phyloP scores from a whole-genome alignment of 2,329 filamentous ascomycete species.

The Claviceps quebecensis region DNA sequence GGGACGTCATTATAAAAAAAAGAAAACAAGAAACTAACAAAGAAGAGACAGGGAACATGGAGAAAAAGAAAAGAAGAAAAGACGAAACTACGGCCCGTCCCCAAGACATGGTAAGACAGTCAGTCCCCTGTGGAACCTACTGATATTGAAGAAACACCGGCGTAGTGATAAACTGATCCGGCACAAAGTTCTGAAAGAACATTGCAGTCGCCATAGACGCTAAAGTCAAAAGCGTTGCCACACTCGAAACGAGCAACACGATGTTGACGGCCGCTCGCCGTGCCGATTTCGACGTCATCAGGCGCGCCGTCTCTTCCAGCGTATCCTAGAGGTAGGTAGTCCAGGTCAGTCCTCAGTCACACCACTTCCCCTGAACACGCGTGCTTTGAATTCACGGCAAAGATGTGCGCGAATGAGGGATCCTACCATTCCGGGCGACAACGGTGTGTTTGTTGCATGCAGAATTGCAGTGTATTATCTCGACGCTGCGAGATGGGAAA shows the following conservation, averaged over 20 bases:
- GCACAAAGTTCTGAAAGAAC: constrained; percentile 43
- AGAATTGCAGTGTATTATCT: not conserved
- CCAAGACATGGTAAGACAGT: too few relatives aligned
- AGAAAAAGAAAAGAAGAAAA: not conserved
- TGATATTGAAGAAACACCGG: constrained; percentile 46
- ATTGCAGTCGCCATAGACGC: constrained; percentile 35
- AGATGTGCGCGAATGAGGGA: not conserved
- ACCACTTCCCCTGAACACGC: too few relatives aligned
- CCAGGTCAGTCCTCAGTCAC: too few relatives aligned
- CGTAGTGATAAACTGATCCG: constrained; percentile 36
- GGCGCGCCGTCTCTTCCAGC: constrained; percentile 22
- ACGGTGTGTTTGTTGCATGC: not conserved
- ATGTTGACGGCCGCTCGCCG: constrained; percentile 35
- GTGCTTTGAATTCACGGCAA: not conserved
- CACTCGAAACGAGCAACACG: constrained; percentile 28
- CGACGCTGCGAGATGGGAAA: not conserved
- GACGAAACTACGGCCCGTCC: not conserved
- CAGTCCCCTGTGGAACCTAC: constrained; percentile 20
- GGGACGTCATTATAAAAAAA: constrained; percentile 4
- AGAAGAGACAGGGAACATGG: too few relatives aligned
- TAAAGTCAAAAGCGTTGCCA: constrained; percentile 30
- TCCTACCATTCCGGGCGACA: constrained; percentile 1
- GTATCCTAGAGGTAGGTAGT: constrained; percentile 15
- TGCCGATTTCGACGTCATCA: constrained; percentile 35
- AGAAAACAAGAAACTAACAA: not conserved